phyloP scores from a whole-genome alignment of 2,329 filamentous ascomycete species.

The Gnomoniopsis sp. region DNA sequence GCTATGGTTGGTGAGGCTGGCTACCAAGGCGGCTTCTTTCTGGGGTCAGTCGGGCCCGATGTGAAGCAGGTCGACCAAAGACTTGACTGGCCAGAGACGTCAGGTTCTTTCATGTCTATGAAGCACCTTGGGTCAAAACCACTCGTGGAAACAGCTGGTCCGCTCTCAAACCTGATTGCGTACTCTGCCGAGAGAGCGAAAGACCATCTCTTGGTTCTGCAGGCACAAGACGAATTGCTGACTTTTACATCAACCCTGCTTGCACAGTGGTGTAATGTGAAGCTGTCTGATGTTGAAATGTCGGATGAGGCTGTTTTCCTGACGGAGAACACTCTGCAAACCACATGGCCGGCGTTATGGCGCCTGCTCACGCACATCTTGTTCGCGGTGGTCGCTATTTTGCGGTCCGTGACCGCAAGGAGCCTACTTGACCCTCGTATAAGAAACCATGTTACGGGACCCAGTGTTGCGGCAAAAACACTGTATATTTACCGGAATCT shows the following conservation, averaged over 20 bases:
- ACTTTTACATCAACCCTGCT: conserved; percentile 64
- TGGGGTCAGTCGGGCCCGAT: conserved; percentile 67
- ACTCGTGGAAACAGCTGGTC: conserved; percentile 63
- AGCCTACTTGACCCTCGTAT: conserved; percentile 49
- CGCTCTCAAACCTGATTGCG: conserved; percentile 61
- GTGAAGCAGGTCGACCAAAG: conserved; percentile 51
- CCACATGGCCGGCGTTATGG: conserved; percentile 71
- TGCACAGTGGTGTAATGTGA: conserved; percentile 71
- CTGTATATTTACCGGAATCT: conserved; percentile 73
- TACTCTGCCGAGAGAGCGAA: conserved; percentile 57
- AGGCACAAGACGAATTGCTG: conserved; percentile 56
- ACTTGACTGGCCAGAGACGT: conserved; percentile 62
- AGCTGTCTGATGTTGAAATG: conserved; percentile 68
- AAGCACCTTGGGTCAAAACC: conserved; percentile 58
- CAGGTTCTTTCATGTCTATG: conserved; percentile 58
- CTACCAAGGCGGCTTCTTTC: conserved; percentile 71
- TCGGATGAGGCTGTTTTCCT: conserved; percentile 63
- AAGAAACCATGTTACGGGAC: conserved; percentile 45
- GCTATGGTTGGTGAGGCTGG: conserved; percentile 70
- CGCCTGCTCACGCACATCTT: conserved; percentile 70
- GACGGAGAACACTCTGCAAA: conserved; percentile 60
- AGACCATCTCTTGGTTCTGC: conserved; percentile 22
- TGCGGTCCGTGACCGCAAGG: conserved; percentile 71
- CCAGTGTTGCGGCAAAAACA: conserved; percentile 65
- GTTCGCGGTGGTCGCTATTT: conserved; percentile 69